phyloP scores from a whole-genome alignment of 768 basidiomycete genomes.

The Serendipita indica region DNA sequence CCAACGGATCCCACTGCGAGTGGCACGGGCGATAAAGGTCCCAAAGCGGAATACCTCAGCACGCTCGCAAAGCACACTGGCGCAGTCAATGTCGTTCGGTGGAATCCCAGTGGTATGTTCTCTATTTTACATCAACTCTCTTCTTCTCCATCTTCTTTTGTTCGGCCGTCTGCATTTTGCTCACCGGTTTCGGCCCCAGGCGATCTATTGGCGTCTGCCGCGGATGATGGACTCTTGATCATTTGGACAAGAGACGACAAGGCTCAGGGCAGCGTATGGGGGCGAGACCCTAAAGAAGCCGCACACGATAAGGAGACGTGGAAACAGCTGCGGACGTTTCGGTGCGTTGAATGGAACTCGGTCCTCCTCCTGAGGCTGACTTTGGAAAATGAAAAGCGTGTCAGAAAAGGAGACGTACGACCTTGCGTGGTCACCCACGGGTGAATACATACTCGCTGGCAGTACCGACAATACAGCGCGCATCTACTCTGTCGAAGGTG shows the following conservation, averaged over 20 bases:
- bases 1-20: constrained; percentile 25
- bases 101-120: constrained; percentile 75
- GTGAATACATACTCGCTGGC: constrained; percentile 88
- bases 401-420: constrained; percentile 96
- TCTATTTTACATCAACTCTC: not conserved
- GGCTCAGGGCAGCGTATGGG: constrained; percentile 58
- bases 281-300: constrained; percentile 64
- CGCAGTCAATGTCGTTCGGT: constrained; percentile 91
- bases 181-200: constrained; percentile 31
- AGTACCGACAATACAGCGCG: constrained; percentile 92
- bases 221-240: constrained; percentile 97
- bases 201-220: constrained; percentile 87
- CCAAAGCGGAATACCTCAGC: constrained; percentile 92
- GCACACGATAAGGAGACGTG: constrained; percentile 92
- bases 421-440: constrained; percentile 91
- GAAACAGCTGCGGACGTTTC: constrained; percentile 75
- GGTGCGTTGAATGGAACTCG: constrained; percentile 31
- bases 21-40: constrained; percentile 34
- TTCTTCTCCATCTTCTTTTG: constrained; percentile 8
- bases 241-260: constrained; percentile 79
- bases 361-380: not conserved
- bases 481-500: constrained; percentile 62
- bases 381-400: constrained; percentile 33
- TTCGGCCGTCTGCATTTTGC: not conserved
- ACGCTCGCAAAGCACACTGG: constrained; percentile 87